Base-by-base conservation (phyloP, 2,329 filamentous ascomycete species). In the Colletotrichum tabaci region DNA sequence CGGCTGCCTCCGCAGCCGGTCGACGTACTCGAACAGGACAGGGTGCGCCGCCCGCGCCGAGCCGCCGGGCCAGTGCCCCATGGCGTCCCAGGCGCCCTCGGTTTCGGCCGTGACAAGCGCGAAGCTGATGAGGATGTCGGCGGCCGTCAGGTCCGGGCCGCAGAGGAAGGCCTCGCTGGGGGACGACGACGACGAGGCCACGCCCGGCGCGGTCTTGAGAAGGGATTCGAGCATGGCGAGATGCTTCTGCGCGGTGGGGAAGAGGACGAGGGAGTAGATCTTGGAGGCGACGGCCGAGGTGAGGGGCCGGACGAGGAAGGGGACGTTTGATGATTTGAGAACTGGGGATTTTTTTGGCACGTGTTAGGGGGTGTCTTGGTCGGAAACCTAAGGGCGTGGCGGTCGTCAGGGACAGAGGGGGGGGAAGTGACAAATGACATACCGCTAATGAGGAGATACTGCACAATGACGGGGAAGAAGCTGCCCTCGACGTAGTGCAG, bases 401-500 rank as follows among this genome's bases (percentile, higher is more conserved):
- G 13, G 12, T 10, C 13, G 18, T 2, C 15, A 15, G 4, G n/a
- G 15, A 3, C 13, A 18, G 44, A n/a, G 4, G 6, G 18, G 5
- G 13, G 4, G 10, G 2, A 9, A 38, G 58, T 30, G 26, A 30
- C 26, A 30, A 30, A 30, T 30, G 26, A 15, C 40, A 4, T 23
- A 72, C 69, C 10, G 23, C 23, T 70, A 10, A 71, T 2, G 92
- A 83, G 30, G 78, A 16, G 86, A 83, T 72, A 94, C 82, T 2
- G 95, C 81, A 63, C 64, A 73, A 96, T 80, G 52, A 90, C 84
- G 0, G 90, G 88, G 92, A 97, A 96, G 73, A 98, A 83, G 72
- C 89, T 94, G 10, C 95, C 96, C 83, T 98, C 96, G 5, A 90
- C 87, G 81, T 95, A 98, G 80, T 98, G 92, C 87, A 98, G 89